Evolutionary conservation across 805 yeast genomes (phyloP), one percentile per base, ranked within the genome.

Genomic region (Tetrapisispora namnaoensis): DNA sequence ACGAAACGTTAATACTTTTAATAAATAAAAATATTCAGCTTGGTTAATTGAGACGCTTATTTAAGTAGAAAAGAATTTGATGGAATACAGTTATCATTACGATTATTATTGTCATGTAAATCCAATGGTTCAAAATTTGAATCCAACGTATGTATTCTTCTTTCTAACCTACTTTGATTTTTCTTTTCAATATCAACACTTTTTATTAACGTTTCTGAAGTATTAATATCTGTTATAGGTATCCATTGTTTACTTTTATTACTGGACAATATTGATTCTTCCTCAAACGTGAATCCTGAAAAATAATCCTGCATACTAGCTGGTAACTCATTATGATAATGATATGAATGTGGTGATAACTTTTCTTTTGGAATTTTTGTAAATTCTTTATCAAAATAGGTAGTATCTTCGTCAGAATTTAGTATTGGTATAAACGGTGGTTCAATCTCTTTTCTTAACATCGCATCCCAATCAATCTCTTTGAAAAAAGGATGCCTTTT

Each of bases 351-450:
- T 80, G 70, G 74, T 49, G 50, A 10, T 32, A 89, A 77, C 37
- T 82, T 81, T 11, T 95, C 82, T 0, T 96, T 87, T 21, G 95
- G 82, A 39, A 95, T 87, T 58, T 82, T 83, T 21, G 99, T 93
- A 70, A 93, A 93, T 67, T 90, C 98, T 7, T 98, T 97, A 64
- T 93, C 99, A 68, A 93, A 93, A 69, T 93, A 93, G 5, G 95
- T 85, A 3, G 96, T 91, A 66, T 93, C 99, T 3, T 91, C 80
- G 63, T 91, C 99, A 39, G 87, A 82, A 9, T 83, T 70, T 54
- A 93, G 76, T 63, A 88, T 96, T 2, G 99, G 99, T 67, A 88
- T 88, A 73, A 88, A 91, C 2, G 99, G 99, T 22, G 99, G 99
- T 39, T 96, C 93, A 9, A 91, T 78, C 61, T 83, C 83, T 71